Evolutionary conservation across 2,329 filamentous ascomycete species (phyloP).

Genomic region (Fusarium sp.): DNA sequence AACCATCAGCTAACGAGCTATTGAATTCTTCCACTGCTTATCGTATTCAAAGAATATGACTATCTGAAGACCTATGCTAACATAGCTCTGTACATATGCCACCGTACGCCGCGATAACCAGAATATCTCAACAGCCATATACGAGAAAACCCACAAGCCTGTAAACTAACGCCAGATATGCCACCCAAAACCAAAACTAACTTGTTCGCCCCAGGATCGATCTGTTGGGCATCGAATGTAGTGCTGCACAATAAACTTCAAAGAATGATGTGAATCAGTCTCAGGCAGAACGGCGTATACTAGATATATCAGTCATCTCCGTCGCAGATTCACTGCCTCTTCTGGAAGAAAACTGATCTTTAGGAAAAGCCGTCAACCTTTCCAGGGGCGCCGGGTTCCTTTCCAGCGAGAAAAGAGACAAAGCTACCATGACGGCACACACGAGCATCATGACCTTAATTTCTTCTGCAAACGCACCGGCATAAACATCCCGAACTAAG

Average conservation of each 20-base stretch:
- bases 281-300: conserved; percentile 33
- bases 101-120: background rate
- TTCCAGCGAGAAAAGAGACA: conserved; percentile 57
- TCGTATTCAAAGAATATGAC: background rate
- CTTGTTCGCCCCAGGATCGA: background rate
- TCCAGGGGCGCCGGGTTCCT: conserved; percentile 50
- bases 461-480: conserved; percentile 56
- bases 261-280: no score
- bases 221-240: background rate
- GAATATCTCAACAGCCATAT: background rate
- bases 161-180: conserved; percentile 16
- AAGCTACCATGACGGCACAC: conserved; percentile 54
- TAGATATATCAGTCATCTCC: conserved; percentile 47
- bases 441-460: conserved; percentile 57
- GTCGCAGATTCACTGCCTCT: conserved; percentile 51
- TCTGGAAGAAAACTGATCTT: conserved; percentile 42
- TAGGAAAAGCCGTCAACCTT: conserved; percentile 40
- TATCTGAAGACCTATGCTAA: background rate
- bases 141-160: background rate
- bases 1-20: background rate
- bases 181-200: conserved; percentile 10
- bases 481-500: conserved; percentile 54
- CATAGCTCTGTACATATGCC: background rate
- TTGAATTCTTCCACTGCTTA: background rate
- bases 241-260: background rate